Evolutionary conservation across 78 protist genomes (phyloP).

Genomic region (Dictyostelium capitatum): DNA sequence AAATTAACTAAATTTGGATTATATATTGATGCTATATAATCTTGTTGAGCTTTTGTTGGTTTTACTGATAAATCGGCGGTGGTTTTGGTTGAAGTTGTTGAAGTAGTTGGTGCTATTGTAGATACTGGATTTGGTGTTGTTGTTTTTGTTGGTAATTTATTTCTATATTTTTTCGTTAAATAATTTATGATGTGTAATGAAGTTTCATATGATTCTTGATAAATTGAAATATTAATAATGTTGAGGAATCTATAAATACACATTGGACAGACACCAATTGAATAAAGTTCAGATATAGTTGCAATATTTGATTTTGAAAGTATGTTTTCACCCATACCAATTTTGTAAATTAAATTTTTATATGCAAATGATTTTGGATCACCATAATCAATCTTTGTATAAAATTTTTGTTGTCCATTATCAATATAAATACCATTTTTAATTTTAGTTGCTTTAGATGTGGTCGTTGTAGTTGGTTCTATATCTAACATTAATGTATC

Average conservation of each 20-base stretch:
- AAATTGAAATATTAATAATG: neutral
- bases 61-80: too few species aligned
- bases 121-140: neutral
- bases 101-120: neutral
- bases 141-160: too few species aligned
- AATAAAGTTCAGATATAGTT: neutral
- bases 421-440: neutral
- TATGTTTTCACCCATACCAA: neutral
- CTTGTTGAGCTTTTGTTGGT: too few species aligned
- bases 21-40: too few species aligned
- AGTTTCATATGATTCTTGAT: neutral
- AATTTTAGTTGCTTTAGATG: neutral
- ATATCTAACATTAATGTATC: too few species aligned
- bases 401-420: neutral
- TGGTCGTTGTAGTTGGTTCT: neutral
- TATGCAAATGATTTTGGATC: neutral
- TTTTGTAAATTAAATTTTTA: neutral
- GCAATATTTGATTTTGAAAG: neutral
- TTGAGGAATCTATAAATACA: slow-evolving; percentile 9
- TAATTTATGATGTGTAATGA: neutral
- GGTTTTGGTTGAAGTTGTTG: too few species aligned
- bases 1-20: neutral
- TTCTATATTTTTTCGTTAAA: neutral
- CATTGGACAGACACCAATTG: slow-evolving; percentile 2
- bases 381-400: slow-evolving; percentile 1